phyloP scores from a whole-genome alignment of 108 stramenopile species.

The Nannochloropsis granulata region DNA sequence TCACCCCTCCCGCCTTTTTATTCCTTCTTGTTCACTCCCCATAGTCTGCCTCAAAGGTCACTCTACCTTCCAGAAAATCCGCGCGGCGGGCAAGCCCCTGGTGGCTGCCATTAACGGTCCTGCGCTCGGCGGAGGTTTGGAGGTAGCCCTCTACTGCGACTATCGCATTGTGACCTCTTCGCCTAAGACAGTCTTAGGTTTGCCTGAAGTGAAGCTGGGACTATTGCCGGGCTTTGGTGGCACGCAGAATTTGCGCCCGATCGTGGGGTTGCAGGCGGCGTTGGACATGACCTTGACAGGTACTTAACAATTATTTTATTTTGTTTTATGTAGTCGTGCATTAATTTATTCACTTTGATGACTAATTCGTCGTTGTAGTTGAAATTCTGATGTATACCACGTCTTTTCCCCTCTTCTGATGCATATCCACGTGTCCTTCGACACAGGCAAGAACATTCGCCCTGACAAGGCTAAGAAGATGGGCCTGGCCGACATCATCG shows the following conservation, averaged over 20 bases:
- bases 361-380: too few species aligned
- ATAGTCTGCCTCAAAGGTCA: conserved; percentile 33
- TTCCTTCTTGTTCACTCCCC: neutral
- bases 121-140: conserved; percentile 93
- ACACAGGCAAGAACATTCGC: conserved; percentile 79
- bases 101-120: conserved; percentile 92
- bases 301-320: neutral
- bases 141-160: conserved; percentile 97
- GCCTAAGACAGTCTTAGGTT: conserved; percentile 74
- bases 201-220: conserved; percentile 97
- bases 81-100: conserved; percentile 53
- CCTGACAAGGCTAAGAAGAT: conserved; percentile 92
- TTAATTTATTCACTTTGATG: too few species aligned
- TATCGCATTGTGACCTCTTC: conserved; percentile 85
- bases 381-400: too few species aligned
- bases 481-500: conserved; percentile 79
- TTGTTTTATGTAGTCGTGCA: too few species aligned
- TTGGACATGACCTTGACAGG: conserved; percentile 84
- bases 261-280: conserved; percentile 63
- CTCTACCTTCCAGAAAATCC: conserved; percentile 31
- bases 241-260: conserved; percentile 77
- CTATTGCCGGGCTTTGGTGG: conserved; percentile 95
- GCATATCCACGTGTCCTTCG: neutral
- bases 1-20: neutral
- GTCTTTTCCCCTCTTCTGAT: neutral